phyloP scores from a whole-genome alignment of 2,329 filamentous ascomycete genomes.

The Sclerotinia borealis region DNA sequence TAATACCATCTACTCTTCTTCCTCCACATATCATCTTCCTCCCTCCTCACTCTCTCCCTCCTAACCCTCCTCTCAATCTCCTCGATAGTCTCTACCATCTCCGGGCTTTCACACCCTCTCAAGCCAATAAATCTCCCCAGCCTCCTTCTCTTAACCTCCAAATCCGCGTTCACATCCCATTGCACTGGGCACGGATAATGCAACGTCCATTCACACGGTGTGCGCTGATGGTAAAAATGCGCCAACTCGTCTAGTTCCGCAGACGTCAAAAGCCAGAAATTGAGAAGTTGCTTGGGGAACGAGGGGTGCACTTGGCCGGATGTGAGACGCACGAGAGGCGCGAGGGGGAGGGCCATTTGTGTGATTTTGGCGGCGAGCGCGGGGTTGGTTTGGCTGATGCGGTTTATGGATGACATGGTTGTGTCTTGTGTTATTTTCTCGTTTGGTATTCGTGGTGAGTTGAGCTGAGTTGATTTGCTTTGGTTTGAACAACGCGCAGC shows the following conservation, averaged over 20 bases:
- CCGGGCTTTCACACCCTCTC: constrained; percentile 52
- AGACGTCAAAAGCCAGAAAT: constrained; percentile 70
- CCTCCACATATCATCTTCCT: constrained; percentile 22
- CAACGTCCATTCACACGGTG: constrained; percentile 46
- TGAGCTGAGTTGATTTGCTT: not conserved
- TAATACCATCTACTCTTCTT: constrained; percentile 27
- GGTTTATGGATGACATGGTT: not conserved
- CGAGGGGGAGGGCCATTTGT: constrained; percentile 59
- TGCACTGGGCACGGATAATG: constrained; percentile 64
- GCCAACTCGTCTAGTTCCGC: constrained; percentile 63
- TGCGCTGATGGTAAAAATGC: constrained; percentile 66
- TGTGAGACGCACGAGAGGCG: constrained; percentile 58
- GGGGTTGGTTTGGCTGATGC: constrained; percentile 36
- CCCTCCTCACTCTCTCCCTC: constrained; percentile 35
- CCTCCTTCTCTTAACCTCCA: constrained; percentile 62
- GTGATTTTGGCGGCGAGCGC: constrained; percentile 54
- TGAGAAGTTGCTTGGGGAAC: constrained; percentile 61
- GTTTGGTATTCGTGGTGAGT: not conserved
- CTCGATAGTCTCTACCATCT: constrained; percentile 26
- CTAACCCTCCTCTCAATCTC: constrained; percentile 36
- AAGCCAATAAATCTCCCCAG: constrained; percentile 71
- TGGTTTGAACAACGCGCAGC: not conserved
- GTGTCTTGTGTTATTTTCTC: not conserved
- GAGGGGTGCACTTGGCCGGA: constrained; percentile 56
- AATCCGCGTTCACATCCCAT: constrained; percentile 48